Conservation (phyloP, 257 asterid genomes). For the Petrea volubilis region DNA sequence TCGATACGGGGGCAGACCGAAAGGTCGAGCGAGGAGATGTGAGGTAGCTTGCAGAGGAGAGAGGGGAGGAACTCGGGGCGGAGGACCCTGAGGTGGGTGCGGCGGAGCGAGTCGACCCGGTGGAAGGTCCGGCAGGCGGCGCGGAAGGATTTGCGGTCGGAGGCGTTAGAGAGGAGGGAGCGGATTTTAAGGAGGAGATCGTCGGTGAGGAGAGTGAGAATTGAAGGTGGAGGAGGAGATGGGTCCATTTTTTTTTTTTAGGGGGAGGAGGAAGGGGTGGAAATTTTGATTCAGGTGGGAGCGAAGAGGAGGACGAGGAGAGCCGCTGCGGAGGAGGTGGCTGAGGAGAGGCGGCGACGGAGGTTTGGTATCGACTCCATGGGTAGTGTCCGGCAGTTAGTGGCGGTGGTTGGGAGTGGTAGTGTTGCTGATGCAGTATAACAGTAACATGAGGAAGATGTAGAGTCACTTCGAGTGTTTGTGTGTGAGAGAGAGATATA, state of each 20-base stretch:
- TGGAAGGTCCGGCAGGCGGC: conserved; percentile 49
- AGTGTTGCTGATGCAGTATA: neutral
- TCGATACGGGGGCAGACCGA: conserved; percentile 68
- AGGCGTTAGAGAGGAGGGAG: conserved; percentile 32
- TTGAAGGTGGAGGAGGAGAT: neutral
- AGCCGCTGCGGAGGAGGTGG: conserved; percentile 30
- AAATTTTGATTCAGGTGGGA: conserved; percentile 45
- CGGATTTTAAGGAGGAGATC: conserved; percentile 51
- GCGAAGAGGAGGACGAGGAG: conserved; percentile 47
- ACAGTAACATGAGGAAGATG: conserved; percentile 19
- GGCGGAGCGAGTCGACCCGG: conserved; percentile 53
- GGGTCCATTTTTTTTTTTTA: conserved; percentile 24
- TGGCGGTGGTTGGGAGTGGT: neutral
- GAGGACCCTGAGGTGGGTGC: conserved; percentile 61
- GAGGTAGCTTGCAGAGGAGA: conserved; percentile 47
- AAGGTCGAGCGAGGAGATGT: conserved; percentile 54
- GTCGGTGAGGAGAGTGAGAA: conserved; percentile 43
- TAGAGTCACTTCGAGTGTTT: too few species aligned
- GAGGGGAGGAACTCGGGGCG: conserved; percentile 59
- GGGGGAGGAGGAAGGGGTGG: neutral
- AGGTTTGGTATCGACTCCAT: conserved; percentile 28
- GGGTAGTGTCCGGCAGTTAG: conserved; percentile 12
- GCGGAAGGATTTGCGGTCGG: conserved; percentile 67
- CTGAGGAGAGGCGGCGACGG: conserved; percentile 31
- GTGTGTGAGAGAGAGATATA: too few species aligned